Evolutionary conservation across 2,329 filamentous ascomycete genomes (phyloP), one percentile per base, ranked within the genome.

Genomic region (Mycosphaerelloides madeirae): DNA sequence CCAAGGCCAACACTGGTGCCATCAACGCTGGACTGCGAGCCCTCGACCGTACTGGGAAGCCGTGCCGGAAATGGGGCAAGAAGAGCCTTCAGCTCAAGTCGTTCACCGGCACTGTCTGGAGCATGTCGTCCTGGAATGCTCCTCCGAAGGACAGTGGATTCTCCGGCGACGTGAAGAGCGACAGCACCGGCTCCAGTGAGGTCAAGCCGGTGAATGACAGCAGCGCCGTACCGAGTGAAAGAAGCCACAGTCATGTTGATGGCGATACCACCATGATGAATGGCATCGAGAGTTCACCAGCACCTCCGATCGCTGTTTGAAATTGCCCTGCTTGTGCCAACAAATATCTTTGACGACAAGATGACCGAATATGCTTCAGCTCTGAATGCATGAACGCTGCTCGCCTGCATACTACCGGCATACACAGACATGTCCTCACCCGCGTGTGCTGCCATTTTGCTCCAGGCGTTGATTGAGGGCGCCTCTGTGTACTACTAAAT

Each of bases 21-120:
- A 98, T 98, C 76, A 98, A 98, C 64, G 93, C 93, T 43, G 87
- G 88, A 41, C 83, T 98, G 38, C 87, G 93, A 43, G 91, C 93
- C 11, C 85, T 98, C 53, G 93, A 98, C 68, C 84, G 91, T 49
- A 85, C 85, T 6, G 91, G 91, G 55, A 86, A 91, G 61, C 90
- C 93, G 8, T 96, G 90, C 68, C 86, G 91, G 54, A 90, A 83
- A 65, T 98, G 93, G 93, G 76, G 81, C 64, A 87, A 83, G 66
- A 88, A 88, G 52, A 79, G 82, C 44, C 87, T 97, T 64, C 77
- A 76, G 38, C 74, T 97, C 57, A 95, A 95, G 75, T 95, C 84
- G 67, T 97, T 97, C 65, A 96, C 91, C 1, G 91, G 91, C 41
- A 79, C 88, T 13, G 63, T 79, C 25, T 96, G 90, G 89, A 80